Percentiles rank a stretch among this genome's conserved stretches.
Conservation (phyloP, 352 stramenopile genomes). For the Pythium vanterpoolii region DNA sequence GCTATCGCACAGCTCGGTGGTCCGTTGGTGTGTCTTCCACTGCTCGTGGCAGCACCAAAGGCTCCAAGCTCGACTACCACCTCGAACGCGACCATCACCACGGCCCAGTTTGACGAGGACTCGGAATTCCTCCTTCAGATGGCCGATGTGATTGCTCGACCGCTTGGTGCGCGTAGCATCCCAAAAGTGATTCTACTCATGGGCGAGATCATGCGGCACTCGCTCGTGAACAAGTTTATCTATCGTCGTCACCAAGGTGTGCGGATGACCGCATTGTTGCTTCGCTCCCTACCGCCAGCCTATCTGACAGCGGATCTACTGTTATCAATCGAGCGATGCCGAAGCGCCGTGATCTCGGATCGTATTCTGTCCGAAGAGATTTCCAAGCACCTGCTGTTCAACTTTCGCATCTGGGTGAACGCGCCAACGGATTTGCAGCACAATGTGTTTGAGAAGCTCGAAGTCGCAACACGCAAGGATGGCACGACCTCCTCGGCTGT, state of each 20-base stretch:
- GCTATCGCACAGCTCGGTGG: slow-evolving; percentile 36
- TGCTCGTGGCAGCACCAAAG: slow-evolving; percentile 27
- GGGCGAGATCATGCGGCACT: slow-evolving; percentile 84
- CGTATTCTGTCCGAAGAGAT: slow-evolving; percentile 77
- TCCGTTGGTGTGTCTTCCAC: slow-evolving; percentile 34
- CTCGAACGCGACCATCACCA: background rate
- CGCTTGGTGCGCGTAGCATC: slow-evolving; percentile 62
- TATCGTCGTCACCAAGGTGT: slow-evolving; percentile 78
- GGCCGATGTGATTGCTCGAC: slow-evolving; percentile 66
- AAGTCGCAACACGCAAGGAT: slow-evolving; percentile 74
- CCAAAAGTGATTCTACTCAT: slow-evolving; percentile 75
- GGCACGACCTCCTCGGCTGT: slow-evolving; percentile 62
- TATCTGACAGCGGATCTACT: slow-evolving; percentile 72
- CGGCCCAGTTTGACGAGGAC: slow-evolving; percentile 71
- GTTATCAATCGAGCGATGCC: slow-evolving; percentile 66
- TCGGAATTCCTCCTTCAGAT: slow-evolving; percentile 72
- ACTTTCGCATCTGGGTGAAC: slow-evolving; percentile 85
- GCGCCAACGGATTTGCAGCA: slow-evolving; percentile 63
- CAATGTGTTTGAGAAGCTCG: slow-evolving; percentile 77
- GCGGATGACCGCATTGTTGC: slow-evolving; percentile 58
- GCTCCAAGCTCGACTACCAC: background rate
- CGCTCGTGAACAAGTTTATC: slow-evolving; percentile 85
- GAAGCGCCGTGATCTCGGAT: slow-evolving; percentile 75
- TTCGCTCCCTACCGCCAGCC: slow-evolving; percentile 58
- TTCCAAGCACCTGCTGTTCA: slow-evolving; percentile 82